These are phyloP conservation scores for Actinomortierella wolfii DNA, from an alignment of 371 early-diverging fungal species.

Conservation along the genomic window DNA sequence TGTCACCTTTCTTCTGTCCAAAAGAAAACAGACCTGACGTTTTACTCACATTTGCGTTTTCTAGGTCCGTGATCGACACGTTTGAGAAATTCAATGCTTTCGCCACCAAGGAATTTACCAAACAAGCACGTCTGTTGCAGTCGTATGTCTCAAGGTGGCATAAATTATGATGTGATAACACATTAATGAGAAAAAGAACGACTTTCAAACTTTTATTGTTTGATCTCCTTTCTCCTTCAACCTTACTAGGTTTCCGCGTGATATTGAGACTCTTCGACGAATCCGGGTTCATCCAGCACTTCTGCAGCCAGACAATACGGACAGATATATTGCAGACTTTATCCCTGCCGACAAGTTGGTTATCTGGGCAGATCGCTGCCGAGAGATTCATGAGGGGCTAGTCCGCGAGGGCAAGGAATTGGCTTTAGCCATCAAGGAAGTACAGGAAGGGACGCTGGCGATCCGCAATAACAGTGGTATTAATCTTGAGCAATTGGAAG, in stretches of 20 bases:
- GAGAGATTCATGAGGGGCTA: constrained; percentile 35
- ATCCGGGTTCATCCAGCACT: constrained; percentile 47
- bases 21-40: background rate
- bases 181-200: too few species aligned
- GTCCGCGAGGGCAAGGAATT: constrained; percentile 34
- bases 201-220: background rate
- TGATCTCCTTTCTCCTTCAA: background rate
- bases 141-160: constrained; percentile 31
- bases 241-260: constrained; percentile 36
- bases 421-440: constrained; percentile 34
- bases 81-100: constrained; percentile 44
- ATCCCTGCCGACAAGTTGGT: constrained; percentile 43
- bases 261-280: constrained; percentile 43
- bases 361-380: constrained; percentile 39
- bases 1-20: background rate
- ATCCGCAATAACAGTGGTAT: constrained; percentile 43
- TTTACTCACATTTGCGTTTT: background rate
- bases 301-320: constrained; percentile 22
- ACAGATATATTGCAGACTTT: constrained; percentile 40
- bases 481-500: constrained; percentile 40
- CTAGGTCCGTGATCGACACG: constrained; percentile 46
- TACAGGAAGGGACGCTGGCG: constrained; percentile 38
- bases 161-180: too few species aligned
- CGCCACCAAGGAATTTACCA: constrained; percentile 44
- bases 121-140: constrained; percentile 39